Evolutionary conservation across 2,329 filamentous ascomycete genomes (phyloP), one percentile per base, ranked within the genome.

Genomic region (Aspergillus candidus): DNA sequence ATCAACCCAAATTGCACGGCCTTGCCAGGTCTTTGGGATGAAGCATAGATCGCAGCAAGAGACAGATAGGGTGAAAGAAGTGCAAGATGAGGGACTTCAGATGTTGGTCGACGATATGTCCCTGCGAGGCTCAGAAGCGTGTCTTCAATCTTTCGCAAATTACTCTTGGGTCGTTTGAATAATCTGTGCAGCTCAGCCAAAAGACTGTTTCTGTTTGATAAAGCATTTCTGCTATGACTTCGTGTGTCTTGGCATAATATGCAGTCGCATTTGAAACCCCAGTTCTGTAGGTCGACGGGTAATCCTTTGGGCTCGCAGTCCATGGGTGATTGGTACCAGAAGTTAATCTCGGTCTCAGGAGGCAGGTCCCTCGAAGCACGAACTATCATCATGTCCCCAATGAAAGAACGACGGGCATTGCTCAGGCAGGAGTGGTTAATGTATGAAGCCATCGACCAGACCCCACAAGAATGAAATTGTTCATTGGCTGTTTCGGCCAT

Each of bases 321-420:
- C 5, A 44, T 10, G 2, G 62, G 56, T 3, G 42, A 12, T 3
- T 50, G 43, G 49, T 78, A 78, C 36, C 50, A 50, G 43, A 72
- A 68, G 1, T 56, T 52, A 6, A 81, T 50, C 55, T 82, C 76
- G 0, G 74, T 69, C 22, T 63, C 62, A 0, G 69, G 49, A 0
- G 63, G 49, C 0, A 80, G 56, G 35, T 75, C 67, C 8, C 51
- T 52, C 0, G 67, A 58, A 0, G 77, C 76, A 6, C 74, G 72
- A 15, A 79, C 40, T 6, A 79, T 65, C 49, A 70, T 65, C 63
- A 80, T 68, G 51, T 81, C 76, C 3, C 77, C 76, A 32, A 80
- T 75, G 53, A 78, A 79, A 1, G 68, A 58, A 12, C 72, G 72
- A 0, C 45, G 47, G 13, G 68, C 69, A 50, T 78, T 80, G 8